Percentiles rank a stretch among this genome's conserved stretches.
Evolutionary conservation across 2,329 filamentous ascomycete species (phyloP).

Genomic region (Fusarium torulosum): DNA sequence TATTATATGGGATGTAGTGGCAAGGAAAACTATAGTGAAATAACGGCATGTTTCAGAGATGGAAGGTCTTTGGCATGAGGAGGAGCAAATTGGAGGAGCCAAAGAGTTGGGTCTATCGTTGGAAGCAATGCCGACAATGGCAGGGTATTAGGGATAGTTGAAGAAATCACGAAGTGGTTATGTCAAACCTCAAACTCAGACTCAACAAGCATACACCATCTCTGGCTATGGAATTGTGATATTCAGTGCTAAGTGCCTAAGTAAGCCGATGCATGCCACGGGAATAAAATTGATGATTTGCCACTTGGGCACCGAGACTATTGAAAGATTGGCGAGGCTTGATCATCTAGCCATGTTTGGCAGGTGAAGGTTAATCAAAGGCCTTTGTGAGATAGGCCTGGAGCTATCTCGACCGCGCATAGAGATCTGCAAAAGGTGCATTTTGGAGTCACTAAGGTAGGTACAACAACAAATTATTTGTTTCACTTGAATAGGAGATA

Average conservation of each 20-base stretch:
- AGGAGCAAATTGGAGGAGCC: constrained; percentile 23
- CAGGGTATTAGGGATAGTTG: neutral
- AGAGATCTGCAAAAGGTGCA: neutral
- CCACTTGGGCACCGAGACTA: constrained; percentile 40
- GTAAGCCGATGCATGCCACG: neutral
- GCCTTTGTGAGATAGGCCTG: constrained; percentile 8
- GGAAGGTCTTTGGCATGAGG: constrained; percentile 20
- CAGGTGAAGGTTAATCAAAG: constrained; percentile 15
- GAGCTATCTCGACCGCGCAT: constrained; percentile 5
- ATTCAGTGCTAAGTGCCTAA: neutral
- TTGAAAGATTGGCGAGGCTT: constrained; percentile 30
- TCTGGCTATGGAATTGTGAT: neutral
- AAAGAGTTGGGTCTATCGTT: neutral
- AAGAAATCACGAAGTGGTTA: constrained; percentile 18
- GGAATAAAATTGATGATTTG: constrained; percentile 14
- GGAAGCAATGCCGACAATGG: neutral
- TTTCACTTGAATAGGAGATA: neutral
- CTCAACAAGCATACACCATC: neutral
- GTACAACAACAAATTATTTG: neutral
- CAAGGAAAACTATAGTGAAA: constrained; percentile 31
- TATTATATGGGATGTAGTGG: constrained; percentile 27
- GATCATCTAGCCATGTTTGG: constrained; percentile 11
- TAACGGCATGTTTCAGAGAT: constrained; percentile 25
- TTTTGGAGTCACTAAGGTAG: neutral
- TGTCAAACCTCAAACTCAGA: neutral